Evolutionary conservation across 2,329 filamentous ascomycete genomes (phyloP), one percentile per base, ranked within the genome.

Genomic region (Chalaropsis ovoidea): DNA sequence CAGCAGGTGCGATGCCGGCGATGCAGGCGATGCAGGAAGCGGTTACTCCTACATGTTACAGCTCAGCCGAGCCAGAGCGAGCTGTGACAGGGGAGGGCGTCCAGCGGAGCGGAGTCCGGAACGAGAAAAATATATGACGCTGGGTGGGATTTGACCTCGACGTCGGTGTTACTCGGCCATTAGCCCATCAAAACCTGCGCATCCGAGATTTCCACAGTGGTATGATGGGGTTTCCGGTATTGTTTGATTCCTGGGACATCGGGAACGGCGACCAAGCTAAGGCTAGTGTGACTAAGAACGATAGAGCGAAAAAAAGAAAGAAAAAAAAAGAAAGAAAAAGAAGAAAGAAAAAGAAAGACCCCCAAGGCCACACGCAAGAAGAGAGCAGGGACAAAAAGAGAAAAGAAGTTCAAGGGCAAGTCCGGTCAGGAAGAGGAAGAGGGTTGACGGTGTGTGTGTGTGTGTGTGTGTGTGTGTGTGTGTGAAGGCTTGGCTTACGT

Each of bases 211-310:
- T 35, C 15, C 24, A 17, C n/a, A 47, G 54, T n/a, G 27, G 17
- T 58, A 58, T 35, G 17, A 58, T 58, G 27, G 54, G 54, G 39
- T 58, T 58, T 58, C 54, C 54, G 27, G 54, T 58, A 58, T 58
- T 58, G 54, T 58, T 58, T 58, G 24, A 13, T 39, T 58, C 54
- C 54, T 58, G 31, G 39, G 54, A 39, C 54, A 39, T 58, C 54
- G 54, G 54, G 27, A 58, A 58, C 54, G 27, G 27, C 54, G 54
- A 58, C 54, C 3, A 35, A 39, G 54, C 31, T 39, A 58, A 58
- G n/a, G 43, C 43, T 47, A 47, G 43, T 58, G 54, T 58, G 54
- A 58, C 54, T 11, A 58, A 39, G 27, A 4, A 19, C 22, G 54
- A 13, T 58, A 58, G 54, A n/a, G 54, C 17, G 10, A 35, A 58